A percentile compares a stretch with the other conserved stretches of the same genome.
phyloP scores from a whole-genome alignment of 2,329 filamentous ascomycete species.

The Amesomyces nigricolor region DNA sequence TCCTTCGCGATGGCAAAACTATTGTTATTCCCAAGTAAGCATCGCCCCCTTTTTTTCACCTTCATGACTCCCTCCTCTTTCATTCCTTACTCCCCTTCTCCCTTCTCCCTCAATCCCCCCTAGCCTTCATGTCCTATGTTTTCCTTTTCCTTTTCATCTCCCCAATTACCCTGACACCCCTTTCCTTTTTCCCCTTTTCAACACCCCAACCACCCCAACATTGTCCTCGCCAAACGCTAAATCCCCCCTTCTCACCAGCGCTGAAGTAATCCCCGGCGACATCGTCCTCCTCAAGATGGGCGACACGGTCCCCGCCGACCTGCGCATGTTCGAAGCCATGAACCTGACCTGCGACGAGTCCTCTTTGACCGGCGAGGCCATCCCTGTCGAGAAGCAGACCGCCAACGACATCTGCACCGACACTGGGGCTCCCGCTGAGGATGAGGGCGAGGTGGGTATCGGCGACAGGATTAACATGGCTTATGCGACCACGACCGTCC shows the following conservation, averaged over 20 bases:
- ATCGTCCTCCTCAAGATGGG: slow-evolving; percentile 63
- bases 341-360: slow-evolving; percentile 77
- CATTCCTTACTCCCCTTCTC: too few relatives aligned
- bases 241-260: slow-evolving; percentile 33
- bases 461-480: slow-evolving; percentile 70
- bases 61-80: background rate
- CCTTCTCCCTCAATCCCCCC: too few relatives aligned
- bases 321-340: slow-evolving; percentile 66
- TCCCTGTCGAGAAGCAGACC: slow-evolving; percentile 62
- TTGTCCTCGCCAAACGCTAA: background rate
- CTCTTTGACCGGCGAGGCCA: slow-evolving; percentile 69
- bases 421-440: slow-evolving; percentile 41
- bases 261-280: slow-evolving; percentile 66
- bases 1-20: slow-evolving; percentile 54
- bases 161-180: too few relatives aligned
- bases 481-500: slow-evolving; percentile 68
- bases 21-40: slow-evolving; percentile 53
- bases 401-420: slow-evolving; percentile 42
- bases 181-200: too few relatives aligned
- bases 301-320: slow-evolving; percentile 68
- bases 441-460: slow-evolving; percentile 53
- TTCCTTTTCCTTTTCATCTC: too few relatives aligned
- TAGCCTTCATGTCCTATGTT: too few relatives aligned
- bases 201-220: too few relatives aligned
- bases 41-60: slow-evolving; percentile 15